Evolutionary conservation across 225 moss, liverwort and hornwort species (phyloP).

Genomic region (Straminergon stramineum): DNA sequence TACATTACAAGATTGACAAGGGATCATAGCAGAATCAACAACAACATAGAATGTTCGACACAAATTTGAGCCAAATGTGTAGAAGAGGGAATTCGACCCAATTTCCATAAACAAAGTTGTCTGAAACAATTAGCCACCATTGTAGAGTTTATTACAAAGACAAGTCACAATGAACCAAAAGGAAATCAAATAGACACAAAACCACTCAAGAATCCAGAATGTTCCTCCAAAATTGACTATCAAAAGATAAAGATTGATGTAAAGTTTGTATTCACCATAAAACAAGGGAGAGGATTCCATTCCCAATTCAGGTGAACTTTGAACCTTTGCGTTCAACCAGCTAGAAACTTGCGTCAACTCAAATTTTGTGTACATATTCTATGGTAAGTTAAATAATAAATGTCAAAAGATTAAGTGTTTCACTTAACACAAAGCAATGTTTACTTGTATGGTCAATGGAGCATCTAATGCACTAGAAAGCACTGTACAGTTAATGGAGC

Average conservation of each 20-base stretch:
- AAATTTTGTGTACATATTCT: background rate
- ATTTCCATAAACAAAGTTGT: background rate
- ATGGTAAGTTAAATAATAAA: too few species aligned
- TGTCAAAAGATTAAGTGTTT: background rate
- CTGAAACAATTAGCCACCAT: background rate
- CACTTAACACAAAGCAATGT: background rate
- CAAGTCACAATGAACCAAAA: background rate
- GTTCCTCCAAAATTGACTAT: background rate
- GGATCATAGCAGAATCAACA: background rate
- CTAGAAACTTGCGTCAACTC: background rate
- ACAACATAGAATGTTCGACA: background rate
- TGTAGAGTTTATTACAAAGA: background rate
- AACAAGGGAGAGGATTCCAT: too few species aligned
- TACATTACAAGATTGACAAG: background rate
- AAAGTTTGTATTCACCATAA: too few species aligned
- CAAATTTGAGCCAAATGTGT: background rate
- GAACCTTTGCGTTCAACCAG: too few species aligned
- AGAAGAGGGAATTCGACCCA: background rate
- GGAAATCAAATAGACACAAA: background rate
- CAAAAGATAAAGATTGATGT: background rate
- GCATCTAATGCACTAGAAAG: background rate
- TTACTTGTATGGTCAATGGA: background rate
- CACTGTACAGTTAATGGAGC: background rate
- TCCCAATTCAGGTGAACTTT: too few species aligned
- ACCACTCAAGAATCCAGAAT: background rate